Evolutionary conservation across 805 yeast species (phyloP).

Genomic region (Ogataea minuta): DNA sequence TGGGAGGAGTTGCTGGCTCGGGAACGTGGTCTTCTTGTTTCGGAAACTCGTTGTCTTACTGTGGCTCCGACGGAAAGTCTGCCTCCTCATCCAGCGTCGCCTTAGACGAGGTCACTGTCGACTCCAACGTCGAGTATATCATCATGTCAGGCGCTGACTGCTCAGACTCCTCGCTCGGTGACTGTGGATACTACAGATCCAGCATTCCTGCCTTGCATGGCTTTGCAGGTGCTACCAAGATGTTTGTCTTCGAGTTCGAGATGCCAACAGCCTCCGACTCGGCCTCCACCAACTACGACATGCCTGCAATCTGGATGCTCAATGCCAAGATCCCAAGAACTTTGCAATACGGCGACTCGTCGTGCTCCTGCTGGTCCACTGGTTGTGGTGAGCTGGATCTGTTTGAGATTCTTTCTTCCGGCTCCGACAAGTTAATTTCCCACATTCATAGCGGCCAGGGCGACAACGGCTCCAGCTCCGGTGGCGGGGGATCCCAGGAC

Average conservation of each 20-base stretch:
- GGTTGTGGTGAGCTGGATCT: constrained; percentile 98
- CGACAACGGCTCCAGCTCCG: constrained; percentile 42
- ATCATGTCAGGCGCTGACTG: constrained; percentile 76
- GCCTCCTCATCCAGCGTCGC: constrained; percentile 69
- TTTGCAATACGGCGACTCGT: constrained; percentile 78
- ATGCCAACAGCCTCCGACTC: constrained; percentile 72
- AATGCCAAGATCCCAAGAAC: constrained; percentile 97
- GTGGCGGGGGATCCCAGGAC: constrained; percentile 87
- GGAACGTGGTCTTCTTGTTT: constrained; percentile 85
- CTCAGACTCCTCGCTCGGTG: constrained; percentile 42
- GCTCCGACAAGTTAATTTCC: constrained; percentile 70
- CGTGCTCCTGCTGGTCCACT: constrained; percentile 93
- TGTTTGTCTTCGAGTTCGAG: constrained; percentile 88
- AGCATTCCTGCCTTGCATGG: constrained; percentile 95
- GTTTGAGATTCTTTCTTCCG: constrained; percentile 81
- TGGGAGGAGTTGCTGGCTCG: constrained; percentile 70
- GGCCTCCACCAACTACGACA: constrained; percentile 66
- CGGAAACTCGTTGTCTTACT: constrained; percentile 90
- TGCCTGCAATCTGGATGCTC: constrained; percentile 98
- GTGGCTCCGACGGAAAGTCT: constrained; percentile 72
- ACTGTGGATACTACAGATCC: constrained; percentile 83
- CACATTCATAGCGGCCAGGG: constrained; percentile 88
- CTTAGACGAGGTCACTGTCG: constrained; percentile 64
- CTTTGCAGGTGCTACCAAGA: constrained; percentile 78
- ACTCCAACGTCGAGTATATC: constrained; percentile 74